Base-by-base conservation (phyloP, 2,329 filamentous ascomycete genomes). In the Epichloe gansuensis region DNA sequence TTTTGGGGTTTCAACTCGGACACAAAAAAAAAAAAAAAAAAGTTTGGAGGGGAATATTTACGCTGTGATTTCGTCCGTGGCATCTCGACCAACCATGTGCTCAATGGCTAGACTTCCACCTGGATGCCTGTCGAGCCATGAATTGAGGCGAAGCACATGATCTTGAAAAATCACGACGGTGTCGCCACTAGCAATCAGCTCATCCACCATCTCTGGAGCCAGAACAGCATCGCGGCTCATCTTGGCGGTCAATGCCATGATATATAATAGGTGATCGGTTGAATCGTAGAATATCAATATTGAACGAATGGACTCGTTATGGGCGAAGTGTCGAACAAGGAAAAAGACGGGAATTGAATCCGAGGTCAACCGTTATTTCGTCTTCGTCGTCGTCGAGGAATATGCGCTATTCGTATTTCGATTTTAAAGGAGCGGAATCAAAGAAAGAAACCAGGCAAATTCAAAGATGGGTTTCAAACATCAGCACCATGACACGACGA, bases 81-180 rank as follows among this genome's bases (percentile, higher is more conserved):
- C 64, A 60, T 69, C 66, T 59, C 65, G 59, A 9, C 66, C 66
- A 2, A 69, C 65, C 66, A 69, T 82, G 66, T 83, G 80, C 56
- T 77, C 62, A 55, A 83, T 80, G 21, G 79, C 76, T 28, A 83
- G 66, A 13, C 70, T 67, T 35, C 81, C 81, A 21, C 81, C 81
- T 0, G 81, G 81, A 59, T 83, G 81, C 52, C 67, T 73, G 52
- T 74, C 63, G 58, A 82, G 71, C 81, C 80, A 84, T 44, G 69
- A 66, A 59, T 81, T 76, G 39, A 83, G 73, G 52, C 72, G 70
- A 58, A 83, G 67, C 15, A 79, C 74, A 50, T 69, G 60, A 45
- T 76, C 78, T 46, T 82, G 72, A 57, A 73, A 75, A 52, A 83
- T 74, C 58, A 83, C 73, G 52, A 83, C 75, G 13, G 67, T 72